Base-by-base conservation (phyloP, 495 filamentous ascomycete species). In the Rhizodiscina lignyota region DNA sequence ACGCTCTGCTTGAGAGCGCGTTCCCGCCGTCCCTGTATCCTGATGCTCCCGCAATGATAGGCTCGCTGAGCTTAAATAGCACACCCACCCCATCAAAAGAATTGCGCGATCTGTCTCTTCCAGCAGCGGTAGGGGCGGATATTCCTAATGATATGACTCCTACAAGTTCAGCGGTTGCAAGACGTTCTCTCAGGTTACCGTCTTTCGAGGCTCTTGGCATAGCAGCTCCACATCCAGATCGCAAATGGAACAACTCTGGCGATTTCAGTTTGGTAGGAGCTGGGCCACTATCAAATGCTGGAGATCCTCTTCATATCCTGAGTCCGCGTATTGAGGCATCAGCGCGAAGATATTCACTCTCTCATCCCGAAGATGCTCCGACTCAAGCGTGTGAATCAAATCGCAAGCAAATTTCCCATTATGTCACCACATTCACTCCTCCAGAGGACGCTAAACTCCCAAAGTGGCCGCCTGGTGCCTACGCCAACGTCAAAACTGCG, bases 191-290 rank as follows among this genome's bases (percentile, higher is more conserved):
- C 1, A 47, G 52, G 15, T 45, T 59, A 0, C 55, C 55, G 4
- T 54, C 55, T 1, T 59, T 59, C 32, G 42, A 57, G 26, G 26
- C 41, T 2, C 41, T 57, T 0, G 54, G 54, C 11, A 59, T 59
- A 18, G 50, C 43, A 18, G 41, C 48, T 4, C 54, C 54, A 16
- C 49, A 55, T 35, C 55, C 55, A 2, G 51, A 59, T 35, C 43
- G 48, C 17, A 37, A 41, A 18, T 5, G 31, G 11, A 23, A 40
- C 30, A 18, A 38, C 30, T 13, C 11, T 10, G 10, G 32, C 15
- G 28, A 37, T 22, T 49, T 52, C 33, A 23, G 40, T 15, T 24
- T 30, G 10, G 18, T 47, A 13, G 47, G 43, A 10, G 40, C 41
- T 8, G 49, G 43, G 4, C 38, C 41, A 13, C 37, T 50, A 4